Evolutionary conservation across 2,329 filamentous ascomycete species (phyloP).

Genomic region (Cercospora sojina): DNA sequence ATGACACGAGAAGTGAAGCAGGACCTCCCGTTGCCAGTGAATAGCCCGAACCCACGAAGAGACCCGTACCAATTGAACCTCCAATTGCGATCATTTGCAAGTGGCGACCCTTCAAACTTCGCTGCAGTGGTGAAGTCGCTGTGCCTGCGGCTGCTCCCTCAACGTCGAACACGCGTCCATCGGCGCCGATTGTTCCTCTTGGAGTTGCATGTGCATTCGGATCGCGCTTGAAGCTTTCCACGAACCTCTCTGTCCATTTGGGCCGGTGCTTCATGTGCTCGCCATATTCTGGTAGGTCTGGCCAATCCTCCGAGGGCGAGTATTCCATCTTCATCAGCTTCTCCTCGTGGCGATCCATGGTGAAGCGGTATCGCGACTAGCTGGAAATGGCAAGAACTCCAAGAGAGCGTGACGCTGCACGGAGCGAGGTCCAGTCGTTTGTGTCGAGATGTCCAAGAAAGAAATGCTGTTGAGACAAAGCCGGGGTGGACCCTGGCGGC

Average conservation of each 20-base stretch:
- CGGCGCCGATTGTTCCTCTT: slow-evolving; percentile 48
- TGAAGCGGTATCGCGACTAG: neutral
- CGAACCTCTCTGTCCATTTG: slow-evolving; percentile 40
- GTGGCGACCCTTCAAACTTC: slow-evolving; percentile 76
- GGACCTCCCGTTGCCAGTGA: slow-evolving; percentile 38
- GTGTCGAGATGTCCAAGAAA: neutral
- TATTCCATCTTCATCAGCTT: slow-evolving; percentile 24
- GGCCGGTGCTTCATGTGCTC: slow-evolving; percentile 23
- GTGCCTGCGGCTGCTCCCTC: slow-evolving; percentile 63
- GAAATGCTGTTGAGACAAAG: neutral
- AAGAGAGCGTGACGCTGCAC: neutral
- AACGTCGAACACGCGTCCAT: slow-evolving; percentile 61
- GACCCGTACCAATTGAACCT: slow-evolving; percentile 36
- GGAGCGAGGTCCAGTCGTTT: neutral
- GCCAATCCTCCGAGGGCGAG: slow-evolving; percentile 17
- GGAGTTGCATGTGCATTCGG: slow-evolving; percentile 55
- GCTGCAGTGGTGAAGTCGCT: slow-evolving; percentile 70
- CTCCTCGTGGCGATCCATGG: slow-evolving; percentile 23
- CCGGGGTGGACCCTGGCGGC: neutral
- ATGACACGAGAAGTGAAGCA: slow-evolving; percentile 38
- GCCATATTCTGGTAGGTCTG: slow-evolving; percentile 32
- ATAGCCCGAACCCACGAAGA: slow-evolving; percentile 39
- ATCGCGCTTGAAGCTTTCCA: slow-evolving; percentile 65
- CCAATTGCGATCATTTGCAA: slow-evolving; percentile 93
- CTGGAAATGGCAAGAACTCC: neutral